Percentiles rank a stretch among this genome's conserved stretches.
These are phyloP conservation scores for Triticum dicoccoides DNA, from an alignment of 176 grass and related monocot species.

Conservation along the genomic window DNA sequence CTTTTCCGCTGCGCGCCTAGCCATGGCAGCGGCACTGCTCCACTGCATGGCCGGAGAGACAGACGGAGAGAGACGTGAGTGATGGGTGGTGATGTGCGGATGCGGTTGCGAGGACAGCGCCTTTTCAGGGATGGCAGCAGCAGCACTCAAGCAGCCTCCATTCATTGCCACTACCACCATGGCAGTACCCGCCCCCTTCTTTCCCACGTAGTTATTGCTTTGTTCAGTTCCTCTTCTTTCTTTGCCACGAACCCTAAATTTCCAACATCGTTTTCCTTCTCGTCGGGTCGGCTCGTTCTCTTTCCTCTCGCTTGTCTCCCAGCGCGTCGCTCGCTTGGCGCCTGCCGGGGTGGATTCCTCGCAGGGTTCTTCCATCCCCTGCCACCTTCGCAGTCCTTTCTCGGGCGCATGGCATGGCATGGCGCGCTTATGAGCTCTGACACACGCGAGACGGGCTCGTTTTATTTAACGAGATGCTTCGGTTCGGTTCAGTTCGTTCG, in stretches of 20 bases:
- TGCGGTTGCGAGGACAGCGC: constrained; percentile 20
- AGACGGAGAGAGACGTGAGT: not conserved
- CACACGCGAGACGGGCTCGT: not conserved
- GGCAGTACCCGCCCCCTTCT: not conserved
- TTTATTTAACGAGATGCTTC: not conserved
- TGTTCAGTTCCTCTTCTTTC: not conserved
- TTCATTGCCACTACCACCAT: not conserved
- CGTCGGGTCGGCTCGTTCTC: too few species aligned
- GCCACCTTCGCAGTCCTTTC: not conserved
- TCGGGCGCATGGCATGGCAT: not conserved
- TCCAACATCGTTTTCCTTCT: not conserved
- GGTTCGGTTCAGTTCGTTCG: not conserved
- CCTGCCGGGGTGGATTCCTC: not conserved
- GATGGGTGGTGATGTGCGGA: constrained; percentile 8
- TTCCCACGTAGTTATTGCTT: not conserved
- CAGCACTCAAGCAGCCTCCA: not conserved
- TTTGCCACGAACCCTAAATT: too few species aligned
- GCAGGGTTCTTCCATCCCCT: not conserved
- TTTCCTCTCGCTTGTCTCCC: not conserved
- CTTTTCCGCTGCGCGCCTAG: not conserved
- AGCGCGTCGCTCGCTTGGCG: not conserved
- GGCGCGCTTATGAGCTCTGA: constrained; percentile 1
- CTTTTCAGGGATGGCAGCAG: constrained; percentile 30
- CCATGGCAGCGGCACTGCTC: not conserved
- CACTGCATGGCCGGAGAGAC: not conserved